Conservation (phyloP, 1,284 basidiomycete species). For the Phenoliferia sp. region DNA sequence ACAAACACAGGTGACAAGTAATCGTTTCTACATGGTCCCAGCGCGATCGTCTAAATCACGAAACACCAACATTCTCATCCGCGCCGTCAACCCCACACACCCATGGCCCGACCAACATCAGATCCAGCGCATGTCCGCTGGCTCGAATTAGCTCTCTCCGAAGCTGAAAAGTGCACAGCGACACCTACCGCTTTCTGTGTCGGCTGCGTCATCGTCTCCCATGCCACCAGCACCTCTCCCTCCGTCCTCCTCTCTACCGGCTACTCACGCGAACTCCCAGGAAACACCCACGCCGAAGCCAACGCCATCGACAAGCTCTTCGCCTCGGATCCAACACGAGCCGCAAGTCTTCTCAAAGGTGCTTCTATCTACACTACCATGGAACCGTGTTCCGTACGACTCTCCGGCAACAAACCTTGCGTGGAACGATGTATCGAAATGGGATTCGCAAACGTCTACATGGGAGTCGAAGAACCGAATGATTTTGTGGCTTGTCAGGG, state of each 20-base stretch:
- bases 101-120: background rate
- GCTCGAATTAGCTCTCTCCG: conserved; percentile 62
- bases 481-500: conserved; percentile 96
- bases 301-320: conserved; percentile 78
- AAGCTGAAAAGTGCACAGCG: conserved; percentile 68
- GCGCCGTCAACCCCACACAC: too few relatives aligned
- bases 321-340: conserved; percentile 24
- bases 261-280: conserved; percentile 84
- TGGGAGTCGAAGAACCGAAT: conserved; percentile 86
- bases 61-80: too few relatives aligned
- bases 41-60: too few relatives aligned
- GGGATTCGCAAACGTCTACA: conserved; percentile 68
- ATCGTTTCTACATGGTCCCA: too few relatives aligned
- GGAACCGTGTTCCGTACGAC: conserved; percentile 90
- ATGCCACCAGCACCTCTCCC: background rate
- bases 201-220: conserved; percentile 68
- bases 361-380: conserved; percentile 88
- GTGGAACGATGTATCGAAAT: conserved; percentile 75
- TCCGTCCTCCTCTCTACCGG: conserved; percentile 62
- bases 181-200: conserved; percentile 87
- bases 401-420: conserved; percentile 81
- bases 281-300: conserved; percentile 97
- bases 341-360: conserved; percentile 51
- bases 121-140: conserved; percentile 40
- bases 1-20: too few relatives aligned